These are phyloP conservation scores for Keqinozyma sinolaborantium DNA, from an alignment of 1,139 yeast species.

Conservation along the genomic window DNA sequence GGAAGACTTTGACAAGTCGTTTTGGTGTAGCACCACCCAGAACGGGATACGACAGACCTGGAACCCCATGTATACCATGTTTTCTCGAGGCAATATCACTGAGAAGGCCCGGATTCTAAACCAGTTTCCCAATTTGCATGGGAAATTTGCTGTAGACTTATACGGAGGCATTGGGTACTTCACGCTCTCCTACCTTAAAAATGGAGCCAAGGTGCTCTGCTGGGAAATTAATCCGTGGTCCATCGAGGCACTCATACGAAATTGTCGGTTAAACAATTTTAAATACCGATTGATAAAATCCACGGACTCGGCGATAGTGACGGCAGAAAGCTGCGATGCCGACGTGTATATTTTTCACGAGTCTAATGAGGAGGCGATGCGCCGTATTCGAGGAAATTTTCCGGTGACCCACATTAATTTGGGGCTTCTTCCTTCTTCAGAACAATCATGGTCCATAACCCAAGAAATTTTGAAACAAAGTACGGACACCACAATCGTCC, in stretches of 20 bases:
- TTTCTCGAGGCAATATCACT: constrained; percentile 82
- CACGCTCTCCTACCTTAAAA: constrained; percentile 61
- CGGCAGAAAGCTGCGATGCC: too few species aligned
- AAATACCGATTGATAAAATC: constrained; percentile 31
- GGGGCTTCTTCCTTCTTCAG: constrained; percentile 73
- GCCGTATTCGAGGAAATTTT: constrained; percentile 28
- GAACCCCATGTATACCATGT: constrained; percentile 88
- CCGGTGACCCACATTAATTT: constrained; percentile 63
- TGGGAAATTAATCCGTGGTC: constrained; percentile 93
- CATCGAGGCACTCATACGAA: constrained; percentile 62
- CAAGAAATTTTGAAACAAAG: constrained; percentile 17
- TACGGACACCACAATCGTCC: constrained; percentile 34
- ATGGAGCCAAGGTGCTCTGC: constrained; percentile 58
- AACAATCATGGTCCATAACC: constrained; percentile 57
- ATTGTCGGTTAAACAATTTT: constrained; percentile 46
- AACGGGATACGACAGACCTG: constrained; percentile 77
- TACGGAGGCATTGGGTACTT: constrained; percentile 90
- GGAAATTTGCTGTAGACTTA: constrained; percentile 56
- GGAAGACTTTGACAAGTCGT: constrained; percentile 45
- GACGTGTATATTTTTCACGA: constrained; percentile 53
- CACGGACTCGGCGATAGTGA: too few species aligned
- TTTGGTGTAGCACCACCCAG: constrained; percentile 73
- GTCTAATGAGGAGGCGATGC: constrained; percentile 49
- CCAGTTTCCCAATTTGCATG: constrained; percentile 27
- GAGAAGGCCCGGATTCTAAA: constrained; percentile 69